Evolutionary conservation across 495 filamentous ascomycete species (phyloP).

Genomic region (Xylaria sp.): DNA sequence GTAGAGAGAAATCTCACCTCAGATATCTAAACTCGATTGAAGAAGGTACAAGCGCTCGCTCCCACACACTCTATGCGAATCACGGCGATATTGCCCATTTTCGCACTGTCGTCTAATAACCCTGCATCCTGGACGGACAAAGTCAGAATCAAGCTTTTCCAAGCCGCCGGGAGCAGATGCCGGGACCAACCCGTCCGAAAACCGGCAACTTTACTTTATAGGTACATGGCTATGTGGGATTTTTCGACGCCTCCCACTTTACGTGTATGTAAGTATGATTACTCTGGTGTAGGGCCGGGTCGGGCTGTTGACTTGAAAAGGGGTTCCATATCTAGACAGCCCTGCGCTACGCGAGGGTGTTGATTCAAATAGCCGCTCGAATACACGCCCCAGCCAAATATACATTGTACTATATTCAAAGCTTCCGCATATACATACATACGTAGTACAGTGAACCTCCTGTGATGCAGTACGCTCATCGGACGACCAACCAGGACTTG

Average conservation of each 20-base stretch:
- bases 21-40: constrained; percentile 17
- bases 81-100: constrained; percentile 6
- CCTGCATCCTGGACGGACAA: neutral
- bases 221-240: neutral
- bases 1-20: constrained; percentile 21
- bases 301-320: neutral
- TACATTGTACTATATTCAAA: neutral
- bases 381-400: neutral
- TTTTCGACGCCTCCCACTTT: neutral
- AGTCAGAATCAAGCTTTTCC: constrained; percentile 27
- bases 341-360: neutral
- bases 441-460: neutral
- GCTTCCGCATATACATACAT: too few relatives aligned
- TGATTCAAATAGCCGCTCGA: neutral
- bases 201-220: neutral
- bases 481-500: neutral
- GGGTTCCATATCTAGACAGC: neutral
- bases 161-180: constrained; percentile 20
- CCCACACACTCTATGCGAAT: neutral
- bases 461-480: constrained; percentile 4
- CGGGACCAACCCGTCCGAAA: constrained; percentile 13
- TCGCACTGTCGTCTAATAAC: neutral
- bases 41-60: constrained; percentile 25
- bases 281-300: neutral
- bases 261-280: neutral